Evolutionary conservation across 2,329 filamentous ascomycete genomes (phyloP).

Genomic region (Xylaria digitata): DNA sequence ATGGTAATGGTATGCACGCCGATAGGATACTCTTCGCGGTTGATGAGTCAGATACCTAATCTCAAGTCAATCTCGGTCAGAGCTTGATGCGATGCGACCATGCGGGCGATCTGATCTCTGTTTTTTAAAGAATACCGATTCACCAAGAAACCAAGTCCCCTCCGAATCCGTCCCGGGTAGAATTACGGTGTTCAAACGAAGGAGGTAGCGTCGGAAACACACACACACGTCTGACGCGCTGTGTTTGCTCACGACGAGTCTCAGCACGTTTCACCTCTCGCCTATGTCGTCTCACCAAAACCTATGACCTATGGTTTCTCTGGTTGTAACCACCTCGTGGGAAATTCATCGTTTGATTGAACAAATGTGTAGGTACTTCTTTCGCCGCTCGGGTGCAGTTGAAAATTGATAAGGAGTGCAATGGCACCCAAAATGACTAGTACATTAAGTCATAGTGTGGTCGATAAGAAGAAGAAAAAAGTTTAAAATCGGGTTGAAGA

Average conservation of each 20-base stretch:
- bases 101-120: not conserved
- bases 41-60: slow-evolving; percentile 16
- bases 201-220: not conserved
- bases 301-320: slow-evolving; percentile 2
- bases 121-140: slow-evolving; percentile 10
- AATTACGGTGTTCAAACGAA: slow-evolving; percentile 12
- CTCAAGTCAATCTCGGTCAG: not conserved
- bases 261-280: slow-evolving; percentile 22
- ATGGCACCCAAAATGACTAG: not conserved
- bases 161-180: slow-evolving; percentile 14
- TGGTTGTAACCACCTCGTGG: too few relatives aligned
- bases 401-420: not conserved
- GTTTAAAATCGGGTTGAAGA: slow-evolving; percentile 3
- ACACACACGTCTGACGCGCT: slow-evolving; percentile 11
- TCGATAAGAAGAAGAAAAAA: not conserved
- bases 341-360: not conserved
- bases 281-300: slow-evolving; percentile 4
- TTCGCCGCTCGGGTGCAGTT: too few relatives aligned
- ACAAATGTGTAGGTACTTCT: too few relatives aligned
- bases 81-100: not conserved
- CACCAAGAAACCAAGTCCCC: slow-evolving; percentile 3
- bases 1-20: slow-evolving; percentile 1
- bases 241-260: slow-evolving; percentile 25
- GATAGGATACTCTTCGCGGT: slow-evolving; percentile 9
- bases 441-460: not conserved